These are phyloP conservation scores for Phylloporus sp. DNA, from an alignment of 768 basidiomycete species.

Conservation along the genomic window DNA sequence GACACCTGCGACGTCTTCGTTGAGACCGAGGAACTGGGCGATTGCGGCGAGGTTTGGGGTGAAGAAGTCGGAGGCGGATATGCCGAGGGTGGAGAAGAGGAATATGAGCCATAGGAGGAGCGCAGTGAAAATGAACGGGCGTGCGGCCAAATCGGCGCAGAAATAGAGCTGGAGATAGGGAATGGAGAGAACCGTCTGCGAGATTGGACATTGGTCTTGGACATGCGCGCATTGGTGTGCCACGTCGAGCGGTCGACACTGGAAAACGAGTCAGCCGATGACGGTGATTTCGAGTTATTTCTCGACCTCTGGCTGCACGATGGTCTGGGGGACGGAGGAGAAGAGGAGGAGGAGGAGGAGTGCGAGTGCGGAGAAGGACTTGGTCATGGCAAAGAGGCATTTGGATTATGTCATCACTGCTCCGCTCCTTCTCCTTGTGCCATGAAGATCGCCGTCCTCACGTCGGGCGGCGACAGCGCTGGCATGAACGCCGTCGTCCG, in stretches of 20 bases:
- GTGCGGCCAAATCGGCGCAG: slow-evolving; percentile 50
- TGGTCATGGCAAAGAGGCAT: no score
- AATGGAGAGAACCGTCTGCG: slow-evolving; percentile 64
- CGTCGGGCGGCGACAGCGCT: slow-evolving; percentile 95
- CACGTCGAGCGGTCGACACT: slow-evolving; percentile 62
- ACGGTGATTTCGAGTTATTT: no score
- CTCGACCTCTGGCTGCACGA: no score
- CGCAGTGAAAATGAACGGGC: slow-evolving; percentile 56
- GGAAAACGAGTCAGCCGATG: no score
- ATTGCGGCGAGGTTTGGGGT: slow-evolving; percentile 93
- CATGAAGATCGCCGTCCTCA: slow-evolving; percentile 93
- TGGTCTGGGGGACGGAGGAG: no score
- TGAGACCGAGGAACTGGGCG: slow-evolving; percentile 76
- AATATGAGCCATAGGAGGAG: slow-evolving; percentile 80
- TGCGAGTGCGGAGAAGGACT: no score
- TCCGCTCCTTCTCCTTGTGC: background rate
- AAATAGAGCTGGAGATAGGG: slow-evolving; percentile 68
- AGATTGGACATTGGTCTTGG: slow-evolving; percentile 46
- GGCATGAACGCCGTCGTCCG: slow-evolving; percentile 97
- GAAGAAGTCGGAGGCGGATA: slow-evolving; percentile 95
- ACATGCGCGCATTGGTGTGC: slow-evolving; percentile 65
- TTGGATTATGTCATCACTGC: slow-evolving; percentile 17
- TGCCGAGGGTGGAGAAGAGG: slow-evolving; percentile 93
- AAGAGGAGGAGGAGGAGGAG: no score
- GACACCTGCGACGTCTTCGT: slow-evolving; percentile 92